Conservation (phyloP, 768 basidiomycete genomes). For the Leccinum sublutescens region DNA sequence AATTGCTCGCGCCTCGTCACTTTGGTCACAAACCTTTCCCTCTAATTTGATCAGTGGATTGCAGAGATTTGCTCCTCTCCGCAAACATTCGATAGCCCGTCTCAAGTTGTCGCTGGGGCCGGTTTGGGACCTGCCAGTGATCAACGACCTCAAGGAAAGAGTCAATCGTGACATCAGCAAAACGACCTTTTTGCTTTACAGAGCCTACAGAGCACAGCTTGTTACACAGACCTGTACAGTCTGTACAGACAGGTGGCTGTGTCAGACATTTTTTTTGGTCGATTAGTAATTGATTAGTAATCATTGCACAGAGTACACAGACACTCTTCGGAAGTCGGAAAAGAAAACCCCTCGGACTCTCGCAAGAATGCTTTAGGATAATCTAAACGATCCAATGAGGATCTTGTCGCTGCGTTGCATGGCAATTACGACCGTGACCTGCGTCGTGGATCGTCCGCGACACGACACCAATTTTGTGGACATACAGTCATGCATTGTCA, state of each 20-base stretch:
- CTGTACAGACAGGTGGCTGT: too few relatives aligned
- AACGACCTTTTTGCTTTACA: too few relatives aligned
- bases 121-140: slow-evolving; percentile 38
- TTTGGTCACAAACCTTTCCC: slow-evolving; percentile 42
- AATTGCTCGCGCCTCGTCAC: slow-evolving; percentile 43
- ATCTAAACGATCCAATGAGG: slow-evolving; percentile 25
- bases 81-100: slow-evolving; percentile 46
- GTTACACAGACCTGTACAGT: too few relatives aligned
- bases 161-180: slow-evolving; percentile 34
- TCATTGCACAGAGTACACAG: too few relatives aligned
- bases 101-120: slow-evolving; percentile 26
- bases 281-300: too few relatives aligned
- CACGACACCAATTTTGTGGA: slow-evolving; percentile 67
- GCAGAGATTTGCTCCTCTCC: slow-evolving; percentile 36
- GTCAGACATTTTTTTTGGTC: too few relatives aligned
- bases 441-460: slow-evolving; percentile 47
- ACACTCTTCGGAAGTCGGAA: slow-evolving; percentile 47
- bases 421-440: slow-evolving; percentile 48
- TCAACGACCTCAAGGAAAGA: slow-evolving; percentile 29
- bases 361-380: not conserved
- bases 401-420: slow-evolving; percentile 38
- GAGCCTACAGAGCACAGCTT: too few relatives aligned
- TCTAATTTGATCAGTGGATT: slow-evolving; percentile 52
- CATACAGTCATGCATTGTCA: slow-evolving; percentile 36
- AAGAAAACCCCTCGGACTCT: slow-evolving; percentile 26